phyloP scores from a whole-genome alignment of 306 rosid species.

The Citrullus mucosospermus region DNA sequence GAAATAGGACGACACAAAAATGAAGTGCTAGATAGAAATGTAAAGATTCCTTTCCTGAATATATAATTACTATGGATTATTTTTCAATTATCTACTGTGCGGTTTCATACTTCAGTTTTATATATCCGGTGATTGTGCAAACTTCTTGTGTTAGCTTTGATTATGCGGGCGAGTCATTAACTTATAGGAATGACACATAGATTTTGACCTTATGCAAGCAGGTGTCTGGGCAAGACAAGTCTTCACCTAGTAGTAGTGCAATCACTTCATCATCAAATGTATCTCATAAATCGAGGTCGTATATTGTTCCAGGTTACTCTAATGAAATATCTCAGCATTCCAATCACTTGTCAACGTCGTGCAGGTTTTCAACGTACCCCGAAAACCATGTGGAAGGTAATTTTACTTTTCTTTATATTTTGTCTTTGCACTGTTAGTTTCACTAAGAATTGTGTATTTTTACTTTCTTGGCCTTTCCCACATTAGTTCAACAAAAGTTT shows the following conservation, averaged over 20 bases:
- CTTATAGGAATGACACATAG: constrained; percentile 8
- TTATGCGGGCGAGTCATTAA: neutral
- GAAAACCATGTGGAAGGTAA: constrained; percentile 49
- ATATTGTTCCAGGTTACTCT: constrained; percentile 21
- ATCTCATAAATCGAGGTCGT: constrained; percentile 38
- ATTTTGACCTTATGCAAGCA: constrained; percentile 21
- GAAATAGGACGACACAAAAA: neutral
- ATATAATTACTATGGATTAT: neutral
- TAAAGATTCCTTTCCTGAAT: neutral
- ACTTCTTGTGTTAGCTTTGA: neutral
- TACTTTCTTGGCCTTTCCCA: neutral
- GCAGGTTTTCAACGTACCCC: constrained; percentile 35
- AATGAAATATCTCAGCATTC: constrained; percentile 30
- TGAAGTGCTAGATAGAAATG: neutral
- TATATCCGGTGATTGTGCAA: neutral
- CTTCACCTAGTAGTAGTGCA: constrained; percentile 27
- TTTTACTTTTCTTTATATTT: neutral
- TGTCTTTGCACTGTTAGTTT: constrained; percentile 2
- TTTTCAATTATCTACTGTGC: neutral
- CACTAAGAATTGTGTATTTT: neutral
- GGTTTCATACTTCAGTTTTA: neutral
- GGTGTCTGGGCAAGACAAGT: constrained; percentile 84
- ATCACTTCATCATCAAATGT: constrained; percentile 35
- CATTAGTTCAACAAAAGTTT: neutral
- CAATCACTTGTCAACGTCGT: constrained; percentile 19